Percentiles rank a stretch among this genome's conserved stretches.
Conservation (phyloP, 768 basidiomycete genomes). For the Amyloporia xantha region DNA sequence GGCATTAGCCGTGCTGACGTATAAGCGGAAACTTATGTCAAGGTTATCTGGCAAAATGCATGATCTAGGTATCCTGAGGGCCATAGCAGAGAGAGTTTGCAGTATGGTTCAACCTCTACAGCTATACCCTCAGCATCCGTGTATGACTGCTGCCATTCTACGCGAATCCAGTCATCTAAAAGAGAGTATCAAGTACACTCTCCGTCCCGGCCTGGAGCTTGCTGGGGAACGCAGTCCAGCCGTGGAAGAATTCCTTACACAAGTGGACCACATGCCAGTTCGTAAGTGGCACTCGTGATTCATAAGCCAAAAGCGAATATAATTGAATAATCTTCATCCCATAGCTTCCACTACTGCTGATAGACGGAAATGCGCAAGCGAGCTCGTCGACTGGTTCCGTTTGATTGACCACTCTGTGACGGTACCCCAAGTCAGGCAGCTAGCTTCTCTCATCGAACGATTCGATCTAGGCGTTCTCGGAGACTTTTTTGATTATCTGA, state of each 20-base stretch:
- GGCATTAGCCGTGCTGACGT: slow-evolving; percentile 54
- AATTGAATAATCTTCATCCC: too few relatives aligned
- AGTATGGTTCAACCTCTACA: slow-evolving; percentile 22
- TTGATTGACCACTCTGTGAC: slow-evolving; percentile 26
- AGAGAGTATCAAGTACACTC: background rate
- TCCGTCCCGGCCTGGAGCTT: background rate
- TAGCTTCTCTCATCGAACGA: slow-evolving; percentile 22
- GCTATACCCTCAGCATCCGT: slow-evolving; percentile 29
- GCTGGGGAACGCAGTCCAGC: slow-evolving; percentile 10
- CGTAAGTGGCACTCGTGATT: slow-evolving; percentile 38
- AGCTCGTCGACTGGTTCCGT: slow-evolving; percentile 61
- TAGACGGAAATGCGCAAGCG: slow-evolving; percentile 39
- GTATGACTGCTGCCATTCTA: slow-evolving; percentile 33
- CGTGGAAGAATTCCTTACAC: slow-evolving; percentile 38
- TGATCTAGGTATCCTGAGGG: slow-evolving; percentile 33
- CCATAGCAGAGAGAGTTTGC: slow-evolving; percentile 32
- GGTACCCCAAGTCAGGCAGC: background rate
- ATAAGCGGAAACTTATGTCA: slow-evolving; percentile 56
- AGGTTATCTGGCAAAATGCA: slow-evolving; percentile 50
- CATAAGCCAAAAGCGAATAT: too few relatives aligned
- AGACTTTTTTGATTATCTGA: slow-evolving; percentile 36
- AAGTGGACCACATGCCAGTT: slow-evolving; percentile 34
- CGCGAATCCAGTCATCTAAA: slow-evolving; percentile 40
- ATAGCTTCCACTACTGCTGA: too few relatives aligned
- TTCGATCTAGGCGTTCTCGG: slow-evolving; percentile 35